Evolutionary conservation across 176 grass and related monocot genomes (phyloP).

Genomic region (Oryza coarctata): DNA sequence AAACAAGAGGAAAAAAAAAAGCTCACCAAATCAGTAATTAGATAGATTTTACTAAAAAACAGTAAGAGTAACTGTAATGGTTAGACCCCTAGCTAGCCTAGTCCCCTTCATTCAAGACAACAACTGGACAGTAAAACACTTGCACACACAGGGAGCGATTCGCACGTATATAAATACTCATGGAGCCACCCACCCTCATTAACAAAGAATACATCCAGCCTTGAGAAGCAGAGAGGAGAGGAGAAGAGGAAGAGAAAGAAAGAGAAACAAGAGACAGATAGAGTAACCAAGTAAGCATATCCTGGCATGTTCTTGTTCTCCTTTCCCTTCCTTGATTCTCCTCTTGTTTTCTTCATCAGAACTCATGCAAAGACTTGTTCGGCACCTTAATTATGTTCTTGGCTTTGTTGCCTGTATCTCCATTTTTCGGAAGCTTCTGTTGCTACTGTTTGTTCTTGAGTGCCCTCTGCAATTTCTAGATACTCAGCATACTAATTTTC

Average conservation of each 20-base stretch:
- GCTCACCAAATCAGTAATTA: neutral
- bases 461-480: neutral
- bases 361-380: neutral
- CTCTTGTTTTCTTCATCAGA: neutral
- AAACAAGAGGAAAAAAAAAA: neutral
- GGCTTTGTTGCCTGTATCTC: neutral
- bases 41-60: neutral
- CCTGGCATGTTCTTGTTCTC: slow-evolving; percentile 7
- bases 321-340: neutral
- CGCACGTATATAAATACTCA: slow-evolving; percentile 31
- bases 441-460: neutral
- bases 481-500: neutral
- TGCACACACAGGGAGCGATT: slow-evolving; percentile 6
- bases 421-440: neutral
- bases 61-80: neutral
- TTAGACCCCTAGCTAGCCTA: neutral
- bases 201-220: slow-evolving; percentile 25
- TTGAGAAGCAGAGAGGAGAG: slow-evolving; percentile 25
- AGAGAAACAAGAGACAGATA: neutral
- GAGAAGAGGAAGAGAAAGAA: neutral
- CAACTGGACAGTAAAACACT: neutral
- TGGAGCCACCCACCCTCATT: slow-evolving; percentile 35
- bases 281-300: neutral
- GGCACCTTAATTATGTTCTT: neutral
- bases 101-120: neutral